Conservation (phyloP, 179 eudicot genomes). For the Carnegiea gigantea region DNA sequence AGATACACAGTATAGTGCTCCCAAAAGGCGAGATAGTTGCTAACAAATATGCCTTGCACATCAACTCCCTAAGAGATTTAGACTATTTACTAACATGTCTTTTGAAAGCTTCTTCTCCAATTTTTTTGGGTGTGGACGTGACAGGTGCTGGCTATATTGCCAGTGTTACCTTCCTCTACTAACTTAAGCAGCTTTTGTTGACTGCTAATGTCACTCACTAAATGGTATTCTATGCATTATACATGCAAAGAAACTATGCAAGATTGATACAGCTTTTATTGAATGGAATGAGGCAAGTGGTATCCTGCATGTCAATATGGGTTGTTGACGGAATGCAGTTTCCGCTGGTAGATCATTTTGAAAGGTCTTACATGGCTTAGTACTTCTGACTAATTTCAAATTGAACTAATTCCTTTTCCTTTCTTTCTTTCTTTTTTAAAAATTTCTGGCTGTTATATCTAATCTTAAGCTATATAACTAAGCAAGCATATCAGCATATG, state of each 20-base stretch:
- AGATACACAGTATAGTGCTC: too few species aligned
- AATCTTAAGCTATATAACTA: background rate
- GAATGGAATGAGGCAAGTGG: background rate
- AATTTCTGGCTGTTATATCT: background rate
- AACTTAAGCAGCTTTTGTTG: background rate
- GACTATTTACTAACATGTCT: too few species aligned
- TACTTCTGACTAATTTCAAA: background rate
- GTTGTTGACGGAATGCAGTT: background rate
- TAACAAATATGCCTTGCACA: too few species aligned
- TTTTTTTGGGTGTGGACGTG: background rate
- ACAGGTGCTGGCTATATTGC: background rate
- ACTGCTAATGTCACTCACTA: background rate
- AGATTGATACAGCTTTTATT: too few species aligned
- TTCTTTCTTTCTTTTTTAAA: background rate
- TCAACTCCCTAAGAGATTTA: too few species aligned
- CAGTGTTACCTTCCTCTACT: background rate
- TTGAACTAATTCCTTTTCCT: background rate
- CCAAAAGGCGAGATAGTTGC: too few species aligned
- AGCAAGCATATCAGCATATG: constrained; percentile 5
- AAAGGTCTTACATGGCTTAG: background rate
- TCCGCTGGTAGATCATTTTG: background rate
- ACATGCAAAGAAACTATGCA: too few species aligned
- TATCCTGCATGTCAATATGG: background rate
- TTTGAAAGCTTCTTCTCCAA: background rate
- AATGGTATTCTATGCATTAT: too few species aligned